These are phyloP conservation scores for Candida albicans DNA, from an alignment of 1,139 yeast genomes.

Conservation along the genomic window DNA sequence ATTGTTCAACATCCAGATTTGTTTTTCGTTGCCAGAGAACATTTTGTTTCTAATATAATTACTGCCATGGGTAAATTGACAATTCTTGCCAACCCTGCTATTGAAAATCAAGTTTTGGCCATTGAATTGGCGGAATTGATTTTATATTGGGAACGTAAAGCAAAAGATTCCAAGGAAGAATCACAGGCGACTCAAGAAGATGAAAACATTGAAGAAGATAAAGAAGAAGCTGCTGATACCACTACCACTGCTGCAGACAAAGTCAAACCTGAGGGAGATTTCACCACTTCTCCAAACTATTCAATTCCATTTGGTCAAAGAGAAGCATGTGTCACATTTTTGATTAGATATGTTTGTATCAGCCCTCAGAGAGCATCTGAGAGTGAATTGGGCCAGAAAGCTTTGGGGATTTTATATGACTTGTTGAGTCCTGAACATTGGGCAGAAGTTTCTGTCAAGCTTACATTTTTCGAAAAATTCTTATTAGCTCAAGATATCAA, in stretches of 20 bases:
- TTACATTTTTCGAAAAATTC: conserved; percentile 84
- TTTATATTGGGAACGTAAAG: conserved; percentile 76
- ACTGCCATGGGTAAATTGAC: conserved; percentile 96
- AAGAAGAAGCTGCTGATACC: no score
- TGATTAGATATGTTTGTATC: conserved; percentile 85
- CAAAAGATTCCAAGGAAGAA: conserved; percentile 27
- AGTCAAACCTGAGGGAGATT: conserved; percentile 23
- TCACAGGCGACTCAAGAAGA: conserved; percentile 13
- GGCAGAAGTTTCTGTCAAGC: conserved; percentile 84
- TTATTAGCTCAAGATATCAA: conserved; percentile 75
- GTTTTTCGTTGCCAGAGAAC: conserved; percentile 84
- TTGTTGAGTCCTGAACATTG: conserved; percentile 72
- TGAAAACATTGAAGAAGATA: conserved; percentile 8
- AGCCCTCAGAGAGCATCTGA: conserved; percentile 86
- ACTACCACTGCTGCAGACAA: conserved; percentile 21
- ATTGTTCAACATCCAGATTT: conserved; percentile 83
- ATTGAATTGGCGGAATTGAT: conserved; percentile 87
- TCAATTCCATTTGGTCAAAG: conserved; percentile 75
- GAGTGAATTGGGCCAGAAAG: conserved; percentile 77
- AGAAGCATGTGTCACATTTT: conserved; percentile 89
- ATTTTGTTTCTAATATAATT: conserved; percentile 83
- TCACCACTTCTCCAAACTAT: conserved; percentile 47
- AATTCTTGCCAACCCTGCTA: conserved; percentile 73
- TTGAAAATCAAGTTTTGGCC: conserved; percentile 82
- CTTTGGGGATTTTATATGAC: conserved; percentile 71